Base-by-base conservation (phyloP, 768 basidiomycete species). In the Atractiella rhizophila region DNA sequence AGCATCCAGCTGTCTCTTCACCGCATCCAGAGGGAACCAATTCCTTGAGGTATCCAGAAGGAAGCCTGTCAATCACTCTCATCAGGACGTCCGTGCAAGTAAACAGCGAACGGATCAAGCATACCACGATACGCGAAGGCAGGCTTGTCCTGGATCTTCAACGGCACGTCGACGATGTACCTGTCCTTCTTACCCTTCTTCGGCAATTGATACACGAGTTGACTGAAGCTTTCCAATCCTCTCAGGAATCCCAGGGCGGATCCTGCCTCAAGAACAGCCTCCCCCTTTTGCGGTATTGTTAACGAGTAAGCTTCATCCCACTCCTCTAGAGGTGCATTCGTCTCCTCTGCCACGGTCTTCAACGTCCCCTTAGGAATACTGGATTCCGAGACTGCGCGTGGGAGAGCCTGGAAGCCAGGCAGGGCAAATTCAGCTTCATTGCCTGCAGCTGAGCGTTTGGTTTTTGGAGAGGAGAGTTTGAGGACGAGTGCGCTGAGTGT, bases 11-110 rank as follows among this genome's bases (percentile, higher is more conserved):
- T 41, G 38, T 36, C 28, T 26, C 19, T 1, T 54, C 34, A 23
- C 31, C n/a, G 4, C 34, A 2, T 3, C 21, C 5, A 45, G 24
- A 4, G 46, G 32, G 20, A 41, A 74, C 70, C 62, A 83, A 59
- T 80, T 74, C 21, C 79, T 62, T 1, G 77, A 63, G 0, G 79
- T 82, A 54, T 83, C 80, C 11, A 83, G 65, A 68, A 80, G 68
- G 42, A 80, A 64, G 11, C 74, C 77, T 18, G 79, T 68, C n/a
- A n/a, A n/a, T n/a, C n/a, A n/a, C n/a, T n/a, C n/a, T 19, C 16
- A 27, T 13, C 28, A 31, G 25, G 4, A 19, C 37, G 9, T 40
- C 31, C 20, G 18, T 41, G n/a, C 4, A 16, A 25, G 3, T 16
- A 33, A 21, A 13, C 37, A 18, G 31, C 25, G n/a, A 20, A 30